Conservation (phyloP, 176 grass and related monocot species). For the Triticum aestivum region DNA sequence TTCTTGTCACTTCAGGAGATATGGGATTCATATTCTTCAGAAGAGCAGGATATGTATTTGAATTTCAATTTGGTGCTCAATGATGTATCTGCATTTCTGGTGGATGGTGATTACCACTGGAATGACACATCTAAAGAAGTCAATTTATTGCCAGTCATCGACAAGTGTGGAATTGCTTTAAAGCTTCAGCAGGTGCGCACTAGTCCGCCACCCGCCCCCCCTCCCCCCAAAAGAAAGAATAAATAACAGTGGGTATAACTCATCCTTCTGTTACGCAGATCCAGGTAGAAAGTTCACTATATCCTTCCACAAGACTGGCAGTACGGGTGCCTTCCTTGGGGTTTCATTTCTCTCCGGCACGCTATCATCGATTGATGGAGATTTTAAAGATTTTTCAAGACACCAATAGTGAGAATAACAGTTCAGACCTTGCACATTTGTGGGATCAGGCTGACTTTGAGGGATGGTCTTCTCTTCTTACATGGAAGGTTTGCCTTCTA, state of each 20-base stretch:
- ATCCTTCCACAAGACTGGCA: conserved; percentile 90
- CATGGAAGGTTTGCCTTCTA: conserved; percentile 89
- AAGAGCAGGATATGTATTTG: conserved; percentile 83
- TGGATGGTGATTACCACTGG: conserved; percentile 94
- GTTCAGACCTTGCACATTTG: conserved; percentile 52
- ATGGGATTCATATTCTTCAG: conserved; percentile 69
- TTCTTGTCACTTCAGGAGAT: conserved; percentile 70
- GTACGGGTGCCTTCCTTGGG: conserved; percentile 88
- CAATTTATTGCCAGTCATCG: conserved; percentile 81
- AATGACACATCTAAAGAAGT: conserved; percentile 48
- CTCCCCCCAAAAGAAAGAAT: neutral
- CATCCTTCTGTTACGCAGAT: conserved; percentile 54
- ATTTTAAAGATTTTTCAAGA: conserved; percentile 83
- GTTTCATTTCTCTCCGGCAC: conserved; percentile 95
- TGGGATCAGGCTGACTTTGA: conserved; percentile 95
- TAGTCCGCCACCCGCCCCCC: neutral
- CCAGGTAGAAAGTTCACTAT: conserved; percentile 78
- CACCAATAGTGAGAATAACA: conserved; percentile 41
- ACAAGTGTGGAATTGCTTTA: conserved; percentile 86
- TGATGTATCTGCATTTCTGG: conserved; percentile 96
- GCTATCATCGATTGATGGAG: conserved; percentile 94
- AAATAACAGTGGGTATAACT: conserved; percentile 15
- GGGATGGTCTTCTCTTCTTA: conserved; percentile 85
- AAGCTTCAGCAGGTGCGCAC: conserved; percentile 90
- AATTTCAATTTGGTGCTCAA: conserved; percentile 94